phyloP scores from a whole-genome alignment of 2,329 filamentous ascomycete genomes.

The Xylaria sp. region DNA sequence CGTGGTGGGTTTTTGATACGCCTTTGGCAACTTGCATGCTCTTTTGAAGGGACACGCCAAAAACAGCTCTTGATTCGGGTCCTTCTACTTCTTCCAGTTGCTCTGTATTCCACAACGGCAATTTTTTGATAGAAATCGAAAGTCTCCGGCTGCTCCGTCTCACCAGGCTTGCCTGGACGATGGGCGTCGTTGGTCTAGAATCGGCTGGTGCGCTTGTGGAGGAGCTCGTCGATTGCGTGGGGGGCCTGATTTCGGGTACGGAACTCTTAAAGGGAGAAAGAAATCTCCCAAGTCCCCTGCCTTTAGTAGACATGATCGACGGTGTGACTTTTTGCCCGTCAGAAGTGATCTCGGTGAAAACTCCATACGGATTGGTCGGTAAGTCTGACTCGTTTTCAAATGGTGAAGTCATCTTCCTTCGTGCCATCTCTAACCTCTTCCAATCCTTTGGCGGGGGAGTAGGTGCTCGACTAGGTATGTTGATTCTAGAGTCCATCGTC shows the following conservation, averaged over 20 bases:
- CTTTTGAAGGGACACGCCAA: conserved; percentile 54
- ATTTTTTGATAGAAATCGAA: conserved; percentile 49
- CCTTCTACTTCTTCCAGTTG: conserved; percentile 43
- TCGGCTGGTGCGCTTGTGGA: conserved; percentile 30
- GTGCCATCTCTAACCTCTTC: conserved; percentile 45
- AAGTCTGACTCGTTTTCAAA: conserved; percentile 38
- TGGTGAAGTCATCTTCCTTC: conserved; percentile 43
- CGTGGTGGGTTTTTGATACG: conserved; percentile 53
- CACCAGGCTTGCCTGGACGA: conserved; percentile 47
- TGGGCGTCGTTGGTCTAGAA: conserved; percentile 41
- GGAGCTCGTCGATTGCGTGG: conserved; percentile 43
- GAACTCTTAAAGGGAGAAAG: conserved; percentile 44
- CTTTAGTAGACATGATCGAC: conserved; percentile 29
- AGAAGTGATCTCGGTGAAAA: conserved; percentile 45
- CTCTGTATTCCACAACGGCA: conserved; percentile 49
- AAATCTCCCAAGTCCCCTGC: conserved; percentile 40
- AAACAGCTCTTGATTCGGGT: conserved; percentile 48
- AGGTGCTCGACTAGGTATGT: conserved; percentile 46
- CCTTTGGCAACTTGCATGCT: conserved; percentile 55
- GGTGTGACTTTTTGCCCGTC: conserved; percentile 20
- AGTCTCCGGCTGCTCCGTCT: conserved; percentile 46
- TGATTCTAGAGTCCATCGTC: conserved; percentile 40
- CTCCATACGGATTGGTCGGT: conserved; percentile 38
- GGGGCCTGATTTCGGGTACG: conserved; percentile 41
- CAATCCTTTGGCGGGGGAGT: conserved; percentile 49